Evolutionary conservation across 2,329 filamentous ascomycete genomes (phyloP).

Genomic region (Helotiales sp.): DNA sequence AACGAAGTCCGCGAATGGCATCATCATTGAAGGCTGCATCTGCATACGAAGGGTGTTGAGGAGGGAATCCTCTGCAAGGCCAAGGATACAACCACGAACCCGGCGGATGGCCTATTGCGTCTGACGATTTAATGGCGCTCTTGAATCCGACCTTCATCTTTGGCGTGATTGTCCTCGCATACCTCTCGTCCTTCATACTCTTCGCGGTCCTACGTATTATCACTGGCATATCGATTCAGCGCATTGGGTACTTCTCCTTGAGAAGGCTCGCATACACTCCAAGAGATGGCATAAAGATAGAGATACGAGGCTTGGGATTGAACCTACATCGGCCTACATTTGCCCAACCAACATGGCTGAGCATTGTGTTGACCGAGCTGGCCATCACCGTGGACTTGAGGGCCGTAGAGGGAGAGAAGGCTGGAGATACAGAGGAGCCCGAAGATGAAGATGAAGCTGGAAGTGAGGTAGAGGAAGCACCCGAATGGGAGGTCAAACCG

Average conservation of each 20-base stretch:
- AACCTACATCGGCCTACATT: conserved; percentile 92
- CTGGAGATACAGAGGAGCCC: conserved; percentile 3
- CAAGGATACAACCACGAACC: background rate
- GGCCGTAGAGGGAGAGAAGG: conserved; percentile 53
- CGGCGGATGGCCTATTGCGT: conserved; percentile 26
- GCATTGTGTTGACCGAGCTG: conserved; percentile 82
- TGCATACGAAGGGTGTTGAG: conserved; percentile 12
- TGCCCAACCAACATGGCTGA: conserved; percentile 95
- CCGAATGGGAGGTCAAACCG: conserved; percentile 21
- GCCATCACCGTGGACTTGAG: conserved; percentile 79
- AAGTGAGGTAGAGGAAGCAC: conserved; percentile 29
- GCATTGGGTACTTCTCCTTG: conserved; percentile 89
- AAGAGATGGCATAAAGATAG: conserved; percentile 83
- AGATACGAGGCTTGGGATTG: conserved; percentile 85
- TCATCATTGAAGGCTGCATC: conserved; percentile 5
- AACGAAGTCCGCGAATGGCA: conserved; percentile 18
- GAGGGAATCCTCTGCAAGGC: background rate
- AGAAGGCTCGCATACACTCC: conserved; percentile 88
- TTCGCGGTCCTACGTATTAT: conserved; percentile 91
- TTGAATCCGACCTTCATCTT: conserved; percentile 80
- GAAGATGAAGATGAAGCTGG: conserved; percentile 27
- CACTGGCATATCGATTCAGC: conserved; percentile 93
- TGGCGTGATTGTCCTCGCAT: conserved; percentile 80
- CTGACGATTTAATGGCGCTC: conserved; percentile 54
- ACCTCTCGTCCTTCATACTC: conserved; percentile 87